Evolutionary conservation across 1,284 basidiomycete species (phyloP).

Genomic region (Cryptococcus deneoformans): DNA sequence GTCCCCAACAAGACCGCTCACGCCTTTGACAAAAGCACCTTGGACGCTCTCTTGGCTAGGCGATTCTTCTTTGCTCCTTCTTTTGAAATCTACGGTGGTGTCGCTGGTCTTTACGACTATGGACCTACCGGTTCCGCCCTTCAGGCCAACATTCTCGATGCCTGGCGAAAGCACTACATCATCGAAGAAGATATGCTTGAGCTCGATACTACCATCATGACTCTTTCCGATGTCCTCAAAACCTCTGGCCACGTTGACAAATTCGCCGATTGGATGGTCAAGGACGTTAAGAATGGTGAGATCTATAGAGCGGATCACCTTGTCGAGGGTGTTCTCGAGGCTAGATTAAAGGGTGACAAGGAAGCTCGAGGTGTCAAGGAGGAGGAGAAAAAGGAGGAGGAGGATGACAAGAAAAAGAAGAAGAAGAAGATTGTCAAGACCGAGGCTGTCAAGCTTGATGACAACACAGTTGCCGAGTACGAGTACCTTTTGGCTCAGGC

Average conservation of each 20-base stretch:
- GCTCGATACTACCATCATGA: conserved; percentile 98
- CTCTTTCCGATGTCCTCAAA: conserved; percentile 91
- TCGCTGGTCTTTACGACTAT: conserved; percentile 94
- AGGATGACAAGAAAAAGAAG: conserved; percentile 70
- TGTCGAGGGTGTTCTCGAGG: conserved; percentile 89
- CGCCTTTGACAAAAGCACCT: conserved; percentile 79
- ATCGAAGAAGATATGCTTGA: conserved; percentile 99
- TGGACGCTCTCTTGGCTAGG: conserved; percentile 84
- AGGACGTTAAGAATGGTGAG: conserved; percentile 90
- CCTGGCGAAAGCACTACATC: conserved; percentile 99
- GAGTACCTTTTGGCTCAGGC: conserved; percentile 82
- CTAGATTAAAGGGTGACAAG: conserved; percentile 83
- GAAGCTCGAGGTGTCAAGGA: conserved; percentile 75
- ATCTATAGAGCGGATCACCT: conserved; percentile 98
- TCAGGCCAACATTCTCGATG: conserved; percentile 94
- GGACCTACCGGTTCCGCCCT: conserved; percentile 92
- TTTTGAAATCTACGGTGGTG: conserved; percentile 96
- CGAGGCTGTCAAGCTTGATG: conserved; percentile 72
- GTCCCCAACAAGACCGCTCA: conserved; percentile 73
- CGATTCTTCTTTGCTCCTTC: conserved; percentile 98
- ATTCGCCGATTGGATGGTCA: conserved; percentile 99
- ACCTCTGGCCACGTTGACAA: conserved; percentile 97
- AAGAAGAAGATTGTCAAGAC: conserved; percentile 79
- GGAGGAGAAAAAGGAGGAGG: conserved; percentile 55
- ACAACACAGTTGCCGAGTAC: conserved; percentile 74